These are phyloP conservation scores for Pleurotus eryngii DNA, from an alignment of 768 basidiomycete genomes.

Conservation along the genomic window DNA sequence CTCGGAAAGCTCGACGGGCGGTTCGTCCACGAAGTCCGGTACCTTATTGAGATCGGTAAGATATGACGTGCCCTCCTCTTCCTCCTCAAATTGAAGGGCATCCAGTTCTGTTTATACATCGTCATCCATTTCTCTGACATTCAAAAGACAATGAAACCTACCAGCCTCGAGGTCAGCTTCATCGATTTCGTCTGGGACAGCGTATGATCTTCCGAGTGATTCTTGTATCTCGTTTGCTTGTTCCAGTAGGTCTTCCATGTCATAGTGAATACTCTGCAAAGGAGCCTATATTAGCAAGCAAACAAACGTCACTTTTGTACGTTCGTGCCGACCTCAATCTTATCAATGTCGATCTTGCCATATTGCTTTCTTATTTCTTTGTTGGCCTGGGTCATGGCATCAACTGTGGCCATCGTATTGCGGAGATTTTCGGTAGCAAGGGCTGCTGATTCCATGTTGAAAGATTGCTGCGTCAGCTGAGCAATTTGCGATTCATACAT, in stretches of 20 bases:
- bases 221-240: slow-evolving; percentile 99
- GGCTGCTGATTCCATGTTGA: slow-evolving; percentile 97
- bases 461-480: slow-evolving; percentile 91
- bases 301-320: too few relatives aligned
- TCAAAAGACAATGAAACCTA: slow-evolving; percentile 26
- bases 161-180: slow-evolving; percentile 97
- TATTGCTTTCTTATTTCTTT: slow-evolving; percentile 97
- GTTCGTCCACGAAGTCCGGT: slow-evolving; percentile 90
- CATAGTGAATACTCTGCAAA: slow-evolving; percentile 84
- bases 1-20: slow-evolving; percentile 69
- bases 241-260: slow-evolving; percentile 97
- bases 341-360: slow-evolving; percentile 95
- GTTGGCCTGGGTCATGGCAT: slow-evolving; percentile 94
- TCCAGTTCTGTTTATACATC: slow-evolving; percentile 72
- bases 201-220: slow-evolving; percentile 87
- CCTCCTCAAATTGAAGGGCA: slow-evolving; percentile 86
- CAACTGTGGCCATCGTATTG: slow-evolving; percentile 98
- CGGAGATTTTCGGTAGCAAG: slow-evolving; percentile 96
- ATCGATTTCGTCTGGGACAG: slow-evolving; percentile 95
- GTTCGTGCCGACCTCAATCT: slow-evolving; percentile 78
- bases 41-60: slow-evolving; percentile 80
- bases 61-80: slow-evolving; percentile 89
- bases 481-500: slow-evolving; percentile 93
- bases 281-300: too few relatives aligned
- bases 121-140: too few relatives aligned